Evolutionary conservation across 768 basidiomycete species (phyloP).

Genomic region (Pleurotus ostreatus): DNA sequence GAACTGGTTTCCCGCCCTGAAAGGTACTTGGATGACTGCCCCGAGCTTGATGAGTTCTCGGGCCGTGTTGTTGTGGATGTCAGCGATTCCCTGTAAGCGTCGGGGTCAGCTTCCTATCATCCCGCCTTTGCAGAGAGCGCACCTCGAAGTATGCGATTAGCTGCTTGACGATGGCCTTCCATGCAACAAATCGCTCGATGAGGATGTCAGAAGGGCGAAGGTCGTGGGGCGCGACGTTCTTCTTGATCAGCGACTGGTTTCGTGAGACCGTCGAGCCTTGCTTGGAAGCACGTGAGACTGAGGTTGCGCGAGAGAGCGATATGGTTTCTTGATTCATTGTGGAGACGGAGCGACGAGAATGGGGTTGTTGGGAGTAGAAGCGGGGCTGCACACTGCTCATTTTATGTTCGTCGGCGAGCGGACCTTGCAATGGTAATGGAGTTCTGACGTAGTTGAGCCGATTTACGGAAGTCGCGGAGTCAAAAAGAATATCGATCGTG

Average conservation of each 20-base stretch:
- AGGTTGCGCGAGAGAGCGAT: slow-evolving; percentile 67
- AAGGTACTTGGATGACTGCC: slow-evolving; percentile 96
- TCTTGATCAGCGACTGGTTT: slow-evolving; percentile 88
- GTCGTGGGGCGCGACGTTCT: slow-evolving; percentile 87
- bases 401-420: too few relatives aligned
- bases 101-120: neutral
- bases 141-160: slow-evolving; percentile 88
- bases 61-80: slow-evolving; percentile 94
- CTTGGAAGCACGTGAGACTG: slow-evolving; percentile 60
- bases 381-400: too few relatives aligned
- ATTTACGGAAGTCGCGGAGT: too few relatives aligned
- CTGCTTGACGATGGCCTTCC: slow-evolving; percentile 97
- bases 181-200: slow-evolving; percentile 90
- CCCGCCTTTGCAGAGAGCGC: neutral
- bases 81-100: slow-evolving; percentile 45
- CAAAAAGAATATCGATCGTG: too few relatives aligned
- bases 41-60: slow-evolving; percentile 91
- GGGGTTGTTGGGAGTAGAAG: too few relatives aligned
- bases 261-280: slow-evolving; percentile 73
- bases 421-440: too few relatives aligned
- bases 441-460: too few relatives aligned
- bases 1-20: slow-evolving; percentile 94
- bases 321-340: slow-evolving; percentile 35
- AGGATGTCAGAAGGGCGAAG: slow-evolving; percentile 92
- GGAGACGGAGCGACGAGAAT: too few relatives aligned